A percentile compares a stretch with the other conserved stretches of the same genome.
phyloP scores from a whole-genome alignment of 2,329 filamentous ascomycete genomes.

The Trichophyton schoenleinii region DNA sequence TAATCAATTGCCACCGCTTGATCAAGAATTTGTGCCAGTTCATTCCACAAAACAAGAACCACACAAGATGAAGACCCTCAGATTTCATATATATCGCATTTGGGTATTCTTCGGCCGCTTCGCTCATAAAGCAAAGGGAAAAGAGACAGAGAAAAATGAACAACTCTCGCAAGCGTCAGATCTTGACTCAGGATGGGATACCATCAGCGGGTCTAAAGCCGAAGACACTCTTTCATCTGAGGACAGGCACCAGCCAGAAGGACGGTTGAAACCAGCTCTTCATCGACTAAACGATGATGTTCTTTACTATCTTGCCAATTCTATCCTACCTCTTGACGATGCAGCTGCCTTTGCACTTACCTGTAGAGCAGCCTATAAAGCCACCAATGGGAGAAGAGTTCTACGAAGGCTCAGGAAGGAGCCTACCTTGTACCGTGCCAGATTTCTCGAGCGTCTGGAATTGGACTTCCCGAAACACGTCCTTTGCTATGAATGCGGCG shows the following conservation, averaged over 20 bases:
- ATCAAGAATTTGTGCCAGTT: no score
- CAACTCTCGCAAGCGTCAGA: no score
- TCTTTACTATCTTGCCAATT: not conserved
- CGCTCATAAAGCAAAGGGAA: no score
- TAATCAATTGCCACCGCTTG: no score
- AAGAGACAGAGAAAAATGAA: no score
- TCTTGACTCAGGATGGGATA: no score
- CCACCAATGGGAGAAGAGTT: not conserved
- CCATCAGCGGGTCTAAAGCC: no score
- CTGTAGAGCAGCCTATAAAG: not conserved
- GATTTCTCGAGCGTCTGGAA: not conserved
- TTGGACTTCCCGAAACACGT: not conserved
- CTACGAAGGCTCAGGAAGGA: not conserved
- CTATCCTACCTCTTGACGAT: not conserved
- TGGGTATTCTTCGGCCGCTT: no score
- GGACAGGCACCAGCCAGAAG: not conserved
- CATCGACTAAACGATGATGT: not conserved
- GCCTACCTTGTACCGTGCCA: not conserved
- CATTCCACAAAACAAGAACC: no score
- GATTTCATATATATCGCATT: no score
- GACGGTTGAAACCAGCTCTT: not conserved
- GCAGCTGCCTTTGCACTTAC: not conserved
- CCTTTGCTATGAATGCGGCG: not conserved
- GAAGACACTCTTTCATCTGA: not conserved
- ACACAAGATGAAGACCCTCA: no score